A percentile compares a stretch with the other conserved stretches of the same genome.
Conservation (phyloP, 2,329 filamentous ascomycete species). For the Cucurbitaria berberidis region DNA sequence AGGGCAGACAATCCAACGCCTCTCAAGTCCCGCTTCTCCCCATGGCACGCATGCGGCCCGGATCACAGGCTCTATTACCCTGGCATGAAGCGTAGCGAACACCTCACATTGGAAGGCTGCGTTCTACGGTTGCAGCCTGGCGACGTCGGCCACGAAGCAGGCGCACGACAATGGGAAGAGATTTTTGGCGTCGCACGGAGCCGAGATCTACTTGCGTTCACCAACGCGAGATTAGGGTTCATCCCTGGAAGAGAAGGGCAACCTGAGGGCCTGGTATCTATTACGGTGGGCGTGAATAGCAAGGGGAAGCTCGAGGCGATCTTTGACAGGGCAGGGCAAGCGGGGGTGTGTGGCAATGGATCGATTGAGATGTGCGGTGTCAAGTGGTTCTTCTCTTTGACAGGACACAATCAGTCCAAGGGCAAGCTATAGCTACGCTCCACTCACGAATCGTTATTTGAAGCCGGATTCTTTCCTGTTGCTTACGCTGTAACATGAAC, state of each 20-base stretch:
- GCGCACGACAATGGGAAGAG: constrained; percentile 50
- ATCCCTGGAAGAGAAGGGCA: constrained; percentile 40
- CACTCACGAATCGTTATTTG: not conserved
- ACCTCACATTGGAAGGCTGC: constrained; percentile 47
- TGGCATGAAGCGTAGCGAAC: constrained; percentile 46
- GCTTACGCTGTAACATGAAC: no score
- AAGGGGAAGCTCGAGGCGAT: constrained; percentile 42
- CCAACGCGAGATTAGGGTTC: constrained; percentile 47
- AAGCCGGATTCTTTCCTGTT: not conserved
- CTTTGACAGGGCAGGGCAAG: constrained; percentile 36
- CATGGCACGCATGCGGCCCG: constrained; percentile 54
- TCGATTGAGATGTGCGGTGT: constrained; percentile 49
- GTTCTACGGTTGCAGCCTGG: constrained; percentile 48
- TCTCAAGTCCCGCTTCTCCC: constrained; percentile 48
- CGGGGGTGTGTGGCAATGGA: constrained; percentile 40
- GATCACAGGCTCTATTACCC: constrained; percentile 44
- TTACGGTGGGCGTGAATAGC: constrained; percentile 49
- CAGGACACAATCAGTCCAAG: constrained; percentile 20
- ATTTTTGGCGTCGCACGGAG: constrained; percentile 51
- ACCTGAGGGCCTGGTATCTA: constrained; percentile 47
- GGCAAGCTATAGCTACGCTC: constrained; percentile 27
- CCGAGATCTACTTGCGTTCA: constrained; percentile 49
- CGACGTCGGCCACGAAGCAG: constrained; percentile 45
- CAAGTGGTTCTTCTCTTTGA: constrained; percentile 46
- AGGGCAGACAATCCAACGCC: constrained; percentile 47